Base-by-base conservation (phyloP, 2,329 filamentous ascomycete genomes). In the Penicillium sp. region DNA sequence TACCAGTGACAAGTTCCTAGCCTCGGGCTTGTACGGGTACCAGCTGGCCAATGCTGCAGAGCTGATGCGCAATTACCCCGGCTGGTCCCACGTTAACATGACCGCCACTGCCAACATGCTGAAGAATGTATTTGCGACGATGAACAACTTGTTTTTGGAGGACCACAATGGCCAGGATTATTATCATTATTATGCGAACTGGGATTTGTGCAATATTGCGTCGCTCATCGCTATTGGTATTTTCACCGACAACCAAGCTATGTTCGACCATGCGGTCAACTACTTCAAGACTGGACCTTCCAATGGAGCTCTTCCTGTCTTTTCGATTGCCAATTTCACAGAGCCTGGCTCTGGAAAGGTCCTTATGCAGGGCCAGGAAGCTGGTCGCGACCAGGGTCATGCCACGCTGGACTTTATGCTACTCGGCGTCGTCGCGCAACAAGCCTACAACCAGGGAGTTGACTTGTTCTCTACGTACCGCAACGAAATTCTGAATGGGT, bases 31-130 rank as follows among this genome's bases (percentile, higher is more conserved):
- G 1, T 79, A 82, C 37, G 80, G 80, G 0, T 81, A 81, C 55
- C 70, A 82, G 60, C 67, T 82, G 12, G 80, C 79, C 15, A 82
- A 82, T 49, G 79, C 76, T 0, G 81, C 73, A 0, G 81, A 82
- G 59, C 68, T 82, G 1, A 66, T 82, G 48, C 67, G 77, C 76
- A 60, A 59, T 10, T 68, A 79, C 53, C 28, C 53, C 8, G 71
- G 68, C 1, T 79, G 77, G 74, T 22, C 63, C 14, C 59, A 62
- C 7, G 39, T n/a, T 1, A 63, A 71, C 12, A 58, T 74, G 10
- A 55, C 64, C 1, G 67, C 65, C 5, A 65, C 73, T 5, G 60
- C 59, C 2, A 62, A 58, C 6, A 73, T 80, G 73, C 57, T 81
- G 54, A 59, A 60, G 6, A 63, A 67, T n/a, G 64, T 78, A 2